Evolutionary conservation across 306 rosid genomes (phyloP), one percentile per base, ranked within the genome.

Genomic region (Quercus berberidifolia): DNA sequence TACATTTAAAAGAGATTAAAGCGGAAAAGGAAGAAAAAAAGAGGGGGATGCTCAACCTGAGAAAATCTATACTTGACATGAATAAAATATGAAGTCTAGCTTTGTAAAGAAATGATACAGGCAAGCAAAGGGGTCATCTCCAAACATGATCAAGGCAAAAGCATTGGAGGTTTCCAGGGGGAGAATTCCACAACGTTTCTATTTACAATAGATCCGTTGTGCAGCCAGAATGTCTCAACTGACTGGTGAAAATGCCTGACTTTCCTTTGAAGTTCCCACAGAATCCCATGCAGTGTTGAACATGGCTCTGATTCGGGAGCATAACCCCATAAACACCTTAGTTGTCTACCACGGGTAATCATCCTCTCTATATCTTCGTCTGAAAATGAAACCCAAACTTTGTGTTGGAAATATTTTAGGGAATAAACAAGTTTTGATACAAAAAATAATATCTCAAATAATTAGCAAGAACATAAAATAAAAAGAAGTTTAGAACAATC

Each of bases 241-340:
- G 99, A 95, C 54, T 91, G 96, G 81, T 95, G 97, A 87, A 95
- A 95, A 65, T 83, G 85, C 87, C 98, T 88, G 2, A 89, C 89
- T 89, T 95, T 93, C 84, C 98, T 91, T 85, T 93, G 96, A 73
- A 95, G 96, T 74, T 95, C 98, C 99, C 97, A 91, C 88, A 93
- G 23, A 21, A 21, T 89, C 67, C 91, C 99, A 56, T 83, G 91
- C 96, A 90, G 85, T 81, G 97, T 95, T 4, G 97, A 95, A 82
- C 99, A 93, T 8, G 92, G 79, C 43, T 83, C 83, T 21, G 94
- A 83, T 74, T 95, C 94, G 3, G 90, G 73, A 83, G 86, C 85
- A 75, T 89, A 93, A 12, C 85, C 87, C 88, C 89, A 95, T 58
- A 89, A 78, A 84, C 99, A 95, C 85, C 90, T 86, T 9, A 91